Base-by-base conservation (phyloP, 2,329 filamentous ascomycete genomes). In the Fusarium napiforme region DNA sequence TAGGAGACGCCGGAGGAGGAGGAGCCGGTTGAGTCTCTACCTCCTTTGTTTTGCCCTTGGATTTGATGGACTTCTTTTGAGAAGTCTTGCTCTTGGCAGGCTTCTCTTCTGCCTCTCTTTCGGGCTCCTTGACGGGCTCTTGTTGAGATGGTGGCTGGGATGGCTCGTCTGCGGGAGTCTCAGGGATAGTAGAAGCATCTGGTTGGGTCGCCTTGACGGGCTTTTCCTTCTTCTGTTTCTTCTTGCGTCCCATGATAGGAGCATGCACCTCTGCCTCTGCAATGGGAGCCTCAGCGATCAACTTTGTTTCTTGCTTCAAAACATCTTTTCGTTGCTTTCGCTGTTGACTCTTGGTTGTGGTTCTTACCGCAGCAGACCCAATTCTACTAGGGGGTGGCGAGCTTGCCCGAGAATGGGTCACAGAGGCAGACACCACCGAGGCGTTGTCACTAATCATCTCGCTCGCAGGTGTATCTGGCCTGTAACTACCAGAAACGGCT, bases 141-240 rank as follows among this genome's bases (percentile, higher is more conserved):
- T 64, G 56, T 28, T 64, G 69, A 7, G 59, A 15, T 2, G 46
- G 36, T 46, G 64, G 49, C 32, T 64, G 69, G 6, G 59, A 18
- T 4, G 49, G 34, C 40, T 73, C 59, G 10, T 63, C 43, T 21
- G 40, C 28, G 16, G 61, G 37, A n/a, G 77, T 60, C 28, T 72
- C 60, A 19, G 60, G 60, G n/a, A 40, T 19, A 18, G 69, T 45
- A 21, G 64, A 45, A 21, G 71, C 11, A 21, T 60, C 64, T 39
- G 75, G 14, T 21, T 71, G 67, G 18, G 59, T 10, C 23, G 75
- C 60, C 47, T 81, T 81, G 12, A 61, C 39, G 19, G 81, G 81
- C 76, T 89, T 91, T 76, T 92, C 90, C 82, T 94, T 96, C 85
- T 93, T 95, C 80, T 93, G 90, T 83, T 96, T 96, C 86, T 94